Evolutionary conservation across 2,329 filamentous ascomycete genomes (phyloP), one percentile per base, ranked within the genome.

Genomic region (Fusarium hainanense): DNA sequence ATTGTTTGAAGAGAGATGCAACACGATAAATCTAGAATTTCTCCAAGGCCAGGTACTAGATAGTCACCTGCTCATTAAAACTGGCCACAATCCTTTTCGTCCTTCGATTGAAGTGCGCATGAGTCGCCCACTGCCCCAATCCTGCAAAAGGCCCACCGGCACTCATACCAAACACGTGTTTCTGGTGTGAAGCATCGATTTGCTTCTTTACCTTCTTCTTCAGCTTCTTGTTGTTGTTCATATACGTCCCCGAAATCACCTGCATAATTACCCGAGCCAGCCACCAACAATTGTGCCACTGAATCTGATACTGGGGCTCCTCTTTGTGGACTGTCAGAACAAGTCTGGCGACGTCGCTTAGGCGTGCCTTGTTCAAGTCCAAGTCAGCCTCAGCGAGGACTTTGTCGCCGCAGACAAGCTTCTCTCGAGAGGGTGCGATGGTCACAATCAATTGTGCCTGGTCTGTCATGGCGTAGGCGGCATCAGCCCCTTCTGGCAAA

Each of bases 211-310:
- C 40, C 51, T 54, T 44, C 2, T 54, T 54, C 40, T 44, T 54
- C 27, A 12, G 20, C 16, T 54, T 54, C 16, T n/a, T 14, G 20
- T 54, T 12, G 27, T 2, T 54, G 2, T 34, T 6, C 27, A 54
- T 54, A 6, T 54, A 54, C 0, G 51, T 54, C 1, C 16, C 27
- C 27, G 27, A 2, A 27, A 54, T 27, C 11, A 54, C 51, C 5
- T 54, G 51, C 51, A 54, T 54, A 1, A 54, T 54, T 0, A 54
- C 51, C 51, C 51, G 40, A 34, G 40, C 51, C 4, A 54, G n/a
- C 51, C 51, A 54, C 51, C 51, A 54, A 5, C 51, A 54, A 20
- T 54, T 54, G 12, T 54, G 40, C 27, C 40, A 54, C 16, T 54
- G 51, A 12, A 54, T 7, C 4, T 54, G 27, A 4, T 54, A 54